phyloP scores from a whole-genome alignment of 1,139 yeast genomes.

The Spencermartinsiella ligniputridi region DNA sequence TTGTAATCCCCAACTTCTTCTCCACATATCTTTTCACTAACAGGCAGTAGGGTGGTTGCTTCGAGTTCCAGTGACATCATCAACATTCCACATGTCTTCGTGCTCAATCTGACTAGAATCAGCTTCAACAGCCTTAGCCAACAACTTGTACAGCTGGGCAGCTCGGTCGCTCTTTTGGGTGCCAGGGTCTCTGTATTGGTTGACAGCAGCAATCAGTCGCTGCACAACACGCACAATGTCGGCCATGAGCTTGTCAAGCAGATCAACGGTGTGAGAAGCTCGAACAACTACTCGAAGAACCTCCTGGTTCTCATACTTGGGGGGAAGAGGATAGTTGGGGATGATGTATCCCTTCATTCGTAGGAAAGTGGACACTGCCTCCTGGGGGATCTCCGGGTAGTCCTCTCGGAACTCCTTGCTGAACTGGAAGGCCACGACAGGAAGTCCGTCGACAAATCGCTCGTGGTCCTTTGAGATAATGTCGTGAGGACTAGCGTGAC shows the following conservation, averaged over 20 bases:
- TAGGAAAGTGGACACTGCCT: constrained; percentile 63
- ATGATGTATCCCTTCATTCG: constrained; percentile 83
- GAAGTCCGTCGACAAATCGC: constrained; percentile 68
- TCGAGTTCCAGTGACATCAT: constrained; percentile 5
- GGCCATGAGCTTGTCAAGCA: constrained; percentile 65
- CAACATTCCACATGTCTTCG: constrained; percentile 24
- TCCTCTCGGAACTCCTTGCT: constrained; percentile 50
- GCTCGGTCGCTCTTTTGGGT: constrained; percentile 1
- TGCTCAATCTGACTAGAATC: constrained; percentile 28
- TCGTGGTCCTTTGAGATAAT: constrained; percentile 27
- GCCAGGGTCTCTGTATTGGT: constrained; percentile 27
- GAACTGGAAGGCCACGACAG: constrained; percentile 83
- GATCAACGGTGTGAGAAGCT: constrained; percentile 62
- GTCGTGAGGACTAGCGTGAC: constrained; percentile 6
- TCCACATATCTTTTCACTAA: not conserved
- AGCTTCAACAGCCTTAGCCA: constrained; percentile 21
- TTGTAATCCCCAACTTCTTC: too few species aligned
- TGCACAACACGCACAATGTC: constrained; percentile 59
- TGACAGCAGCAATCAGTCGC: constrained; percentile 45
- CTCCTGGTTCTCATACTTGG: constrained; percentile 48
- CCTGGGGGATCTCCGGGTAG: constrained; percentile 85
- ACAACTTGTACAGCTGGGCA: constrained; percentile 13
- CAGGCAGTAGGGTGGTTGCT: constrained; percentile 6
- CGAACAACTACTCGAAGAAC: constrained; percentile 84
- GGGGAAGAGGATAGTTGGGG: constrained; percentile 86